Evolutionary conservation across 2,329 filamentous ascomycete species (phyloP), one percentile per base, ranked within the genome.

Genomic region (Periconia macrospinosa): DNA sequence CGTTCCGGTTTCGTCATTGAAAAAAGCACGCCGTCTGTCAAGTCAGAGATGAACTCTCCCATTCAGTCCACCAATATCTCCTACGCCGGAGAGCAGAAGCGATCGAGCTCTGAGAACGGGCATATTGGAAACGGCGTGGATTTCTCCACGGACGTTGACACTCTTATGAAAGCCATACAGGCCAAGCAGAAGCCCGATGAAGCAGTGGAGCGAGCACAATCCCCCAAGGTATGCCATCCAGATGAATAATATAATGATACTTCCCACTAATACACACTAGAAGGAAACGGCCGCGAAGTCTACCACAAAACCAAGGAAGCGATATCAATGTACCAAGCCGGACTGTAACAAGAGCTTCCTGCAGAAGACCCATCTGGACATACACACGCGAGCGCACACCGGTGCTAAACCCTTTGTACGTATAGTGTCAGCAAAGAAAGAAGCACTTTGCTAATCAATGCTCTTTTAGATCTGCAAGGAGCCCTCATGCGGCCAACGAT

Each of bases 361-460:
- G 55, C 93, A 97, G 70, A 96, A 93, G 76, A 96, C 92, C 1
- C 93, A 97, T 65, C 82, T 97, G 11, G 89, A 94, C 56, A 97
- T 95, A 46, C 94, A 99, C 72, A 86, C 85, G 44, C 84, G 92
- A 59, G 88, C 89, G 5, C 94, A 99, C 74, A 96, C 91, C 2
- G 94, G 94, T 15, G 86, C 89, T 50, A 94, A 92, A 71, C 93
- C 93, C 55, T 97, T 93, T 71, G 89, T 96, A 78, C 80, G 90
- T 59, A 13, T 18, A 6, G 35, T 13, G 15, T 18, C 20, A 14
- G 18, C n/a, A 3, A 33, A 18, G 19, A 46, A 30, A 15, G 7
- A 37, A n/a, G 15, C 11, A 6, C 33, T 14, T 37, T 30, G 45
- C 61, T 68, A 27, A 27, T 8, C 5, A 27, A 27, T 27, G 8